Evolutionary conservation across 148 eudicot species (phyloP).

Genomic region (Salicornia ramosissima): DNA sequence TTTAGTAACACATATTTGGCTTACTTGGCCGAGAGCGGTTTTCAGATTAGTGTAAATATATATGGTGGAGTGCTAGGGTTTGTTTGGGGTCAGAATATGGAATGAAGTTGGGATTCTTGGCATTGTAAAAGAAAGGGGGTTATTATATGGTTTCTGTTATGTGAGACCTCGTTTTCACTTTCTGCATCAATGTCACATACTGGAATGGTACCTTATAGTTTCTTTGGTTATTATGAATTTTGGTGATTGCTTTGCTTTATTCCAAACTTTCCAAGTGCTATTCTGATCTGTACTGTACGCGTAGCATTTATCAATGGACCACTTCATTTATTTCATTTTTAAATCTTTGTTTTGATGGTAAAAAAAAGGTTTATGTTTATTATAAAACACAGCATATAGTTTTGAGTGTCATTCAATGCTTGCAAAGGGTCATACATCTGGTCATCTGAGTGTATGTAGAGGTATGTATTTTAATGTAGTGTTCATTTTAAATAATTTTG

Average conservation of each 20-base stretch:
- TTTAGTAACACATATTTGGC: slow-evolving; percentile 27
- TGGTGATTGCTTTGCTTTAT: not conserved
- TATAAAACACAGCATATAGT: no score
- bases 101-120: slow-evolving; percentile 21
- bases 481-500: no score
- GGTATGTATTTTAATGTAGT: no score
- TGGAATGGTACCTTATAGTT: not conserved
- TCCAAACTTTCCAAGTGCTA: no score
- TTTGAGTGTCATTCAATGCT: no score
- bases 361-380: no score
- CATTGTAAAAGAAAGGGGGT: slow-evolving; percentile 29
- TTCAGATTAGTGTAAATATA: slow-evolving; percentile 32
- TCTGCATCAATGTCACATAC: not conserved
- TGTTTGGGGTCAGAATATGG: slow-evolving; percentile 26
- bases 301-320: no score
- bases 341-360: no score
- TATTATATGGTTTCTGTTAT: slow-evolving; percentile 12
- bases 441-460: no score
- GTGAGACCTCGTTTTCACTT: not conserved
- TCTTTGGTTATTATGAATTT: not conserved
- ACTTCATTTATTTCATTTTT: no score
- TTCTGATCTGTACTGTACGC: no score
- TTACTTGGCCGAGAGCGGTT: slow-evolving; percentile 20
- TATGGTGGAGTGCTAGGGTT: slow-evolving; percentile 36
- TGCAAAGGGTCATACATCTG: no score